Evolutionary conservation across 805 yeast genomes (phyloP), one percentile per base, ranked within the genome.

Genomic region (Ogataea trehaloabstinens): DNA sequence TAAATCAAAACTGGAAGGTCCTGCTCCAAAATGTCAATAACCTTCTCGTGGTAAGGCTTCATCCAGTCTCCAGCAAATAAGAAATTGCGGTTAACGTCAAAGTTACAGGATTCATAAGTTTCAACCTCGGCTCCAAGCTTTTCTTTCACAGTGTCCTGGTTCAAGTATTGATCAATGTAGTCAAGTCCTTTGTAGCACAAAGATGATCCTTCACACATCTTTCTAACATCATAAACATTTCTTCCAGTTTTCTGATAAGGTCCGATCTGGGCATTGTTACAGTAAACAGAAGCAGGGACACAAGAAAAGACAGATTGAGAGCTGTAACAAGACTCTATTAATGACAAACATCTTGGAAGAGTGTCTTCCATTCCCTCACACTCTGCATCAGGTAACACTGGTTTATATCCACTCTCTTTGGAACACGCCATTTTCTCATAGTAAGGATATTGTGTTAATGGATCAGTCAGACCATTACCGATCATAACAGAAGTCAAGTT

Each of bases 391-490:
- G 75, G 67, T 47, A 88, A 68, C 2, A 88, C 88, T 13, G 90
- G 69, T 15, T 82, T 82, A 54, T 80, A 80, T 5, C 96, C 96
- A 10, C 57, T 56, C 48, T 96, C 95, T 49, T 74, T 60, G 38
- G 95, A 93, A 64, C 98, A 91, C 4, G 95, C 95, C 97, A 91
- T 90, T 48, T 95, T 95, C 61, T 83, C 78, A 58, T 87, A 89
- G 62, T 80, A 80, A 42, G 75, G 74, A 56, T 83, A 81, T 70
- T 89, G 96, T 31, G 76, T 73, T 42, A 83, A 68, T 3, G 95
- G 84, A 61, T 88, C 95, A 24, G 95, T 87, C 51, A 90, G 76
- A 37, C 98, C 97, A 60, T 90, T 90, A 46, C 98, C 98, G 55
- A 90, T 90, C 58, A 91, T 58, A 15, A 90, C 81, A 3, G 96